Conservation (phyloP, 2,329 filamentous ascomycete species). For the Graphilbum fragrans region DNA sequence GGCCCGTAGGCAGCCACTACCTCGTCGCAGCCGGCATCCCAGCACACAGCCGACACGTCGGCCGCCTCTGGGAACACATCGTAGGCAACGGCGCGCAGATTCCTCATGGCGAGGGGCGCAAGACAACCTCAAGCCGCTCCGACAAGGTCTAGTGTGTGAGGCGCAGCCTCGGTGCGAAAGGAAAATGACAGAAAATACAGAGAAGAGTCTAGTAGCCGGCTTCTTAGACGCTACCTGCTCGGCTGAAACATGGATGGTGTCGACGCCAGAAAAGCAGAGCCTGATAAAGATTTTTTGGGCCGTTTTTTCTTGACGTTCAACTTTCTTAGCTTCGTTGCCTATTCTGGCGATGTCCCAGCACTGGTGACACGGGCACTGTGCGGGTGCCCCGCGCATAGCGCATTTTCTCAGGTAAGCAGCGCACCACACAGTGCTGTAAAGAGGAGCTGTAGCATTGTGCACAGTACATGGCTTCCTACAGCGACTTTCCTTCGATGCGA, state of each 20-base stretch:
- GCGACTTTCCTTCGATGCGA: too few relatives aligned
- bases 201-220: too few relatives aligned
- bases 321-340: constrained; percentile 1
- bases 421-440: background rate
- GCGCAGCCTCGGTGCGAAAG: too few relatives aligned
- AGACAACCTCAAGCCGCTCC: background rate
- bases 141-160: background rate
- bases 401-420: too few relatives aligned
- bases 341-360: constrained; percentile 2
- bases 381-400: constrained; percentile 2
- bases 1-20: constrained; percentile 80
- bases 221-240: too few relatives aligned
- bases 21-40: constrained; percentile 71
- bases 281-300: too few relatives aligned
- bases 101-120: constrained; percentile 52
- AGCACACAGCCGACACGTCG: constrained; percentile 64
- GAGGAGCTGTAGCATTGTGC: too few relatives aligned
- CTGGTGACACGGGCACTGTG: constrained; percentile 5
- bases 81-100: constrained; percentile 68
- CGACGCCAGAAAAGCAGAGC: too few relatives aligned
- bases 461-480: too few relatives aligned
- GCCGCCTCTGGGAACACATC: constrained; percentile 48
- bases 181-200: too few relatives aligned
- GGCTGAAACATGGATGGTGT: too few relatives aligned
- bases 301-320: too few relatives aligned